Evolutionary conservation across 2,329 filamentous ascomycete genomes (phyloP).

Genomic region (Aspergillus awamori): DNA sequence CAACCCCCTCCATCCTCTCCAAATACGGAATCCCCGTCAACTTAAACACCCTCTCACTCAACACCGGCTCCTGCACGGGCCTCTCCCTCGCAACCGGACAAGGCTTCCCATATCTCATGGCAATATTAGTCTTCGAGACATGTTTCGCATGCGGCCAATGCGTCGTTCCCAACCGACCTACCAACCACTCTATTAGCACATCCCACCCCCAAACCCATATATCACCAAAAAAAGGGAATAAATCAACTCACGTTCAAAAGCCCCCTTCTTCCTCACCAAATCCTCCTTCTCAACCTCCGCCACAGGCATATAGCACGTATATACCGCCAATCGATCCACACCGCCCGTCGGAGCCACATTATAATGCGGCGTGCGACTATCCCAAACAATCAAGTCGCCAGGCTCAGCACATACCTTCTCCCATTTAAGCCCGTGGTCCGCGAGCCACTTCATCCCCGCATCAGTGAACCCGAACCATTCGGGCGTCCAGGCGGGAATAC

Average conservation of each 20-base stretch:
- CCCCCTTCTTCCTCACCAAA: constrained; percentile 46
- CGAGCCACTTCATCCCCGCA: constrained; percentile 38
- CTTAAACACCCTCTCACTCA: constrained; percentile 49
- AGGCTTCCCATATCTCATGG: constrained; percentile 23
- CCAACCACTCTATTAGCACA: neutral
- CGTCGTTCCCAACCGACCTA: constrained; percentile 41
- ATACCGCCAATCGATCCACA: constrained; percentile 39
- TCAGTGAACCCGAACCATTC: constrained; percentile 38
- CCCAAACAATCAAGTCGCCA: constrained; percentile 50
- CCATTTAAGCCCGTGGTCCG: constrained; percentile 31
- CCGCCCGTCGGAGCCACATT: constrained; percentile 40
- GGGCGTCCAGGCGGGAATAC: constrained; percentile 29
- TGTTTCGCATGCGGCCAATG: constrained; percentile 41
- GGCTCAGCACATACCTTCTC: constrained; percentile 47
- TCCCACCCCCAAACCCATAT: neutral
- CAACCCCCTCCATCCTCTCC: neutral
- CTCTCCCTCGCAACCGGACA: constrained; percentile 37
- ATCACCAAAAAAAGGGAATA: too few relatives aligned
- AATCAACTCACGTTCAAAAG: constrained; percentile 36
- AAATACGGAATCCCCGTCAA: constrained; percentile 54
- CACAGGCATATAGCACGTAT: constrained; percentile 48
- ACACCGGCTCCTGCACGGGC: constrained; percentile 44
- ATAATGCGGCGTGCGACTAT: constrained; percentile 44
- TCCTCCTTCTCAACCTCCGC: constrained; percentile 45
- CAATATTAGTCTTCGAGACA: constrained; percentile 25